Evolutionary conservation across 345 rosid genomes (phyloP).

Genomic region (Odontarrhena argentea): DNA sequence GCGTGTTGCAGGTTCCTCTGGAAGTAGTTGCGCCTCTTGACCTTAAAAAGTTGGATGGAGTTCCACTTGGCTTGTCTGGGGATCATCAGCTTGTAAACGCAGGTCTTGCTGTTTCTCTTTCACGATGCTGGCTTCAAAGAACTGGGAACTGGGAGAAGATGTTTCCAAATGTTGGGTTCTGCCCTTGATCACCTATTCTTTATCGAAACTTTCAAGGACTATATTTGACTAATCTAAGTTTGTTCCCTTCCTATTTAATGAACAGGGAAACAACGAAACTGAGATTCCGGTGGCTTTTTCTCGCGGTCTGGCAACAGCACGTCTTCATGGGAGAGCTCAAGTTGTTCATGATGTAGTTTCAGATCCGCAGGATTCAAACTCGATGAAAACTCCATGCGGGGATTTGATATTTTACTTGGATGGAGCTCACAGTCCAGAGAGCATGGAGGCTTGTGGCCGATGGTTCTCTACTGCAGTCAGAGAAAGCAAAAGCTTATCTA

Average conservation of each 20-base stretch:
- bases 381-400: constrained; percentile 46
- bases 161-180: constrained; percentile 50
- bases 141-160: constrained; percentile 68
- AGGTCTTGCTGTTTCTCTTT: constrained; percentile 87
- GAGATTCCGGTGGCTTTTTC: constrained; percentile 61
- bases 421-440: constrained; percentile 97
- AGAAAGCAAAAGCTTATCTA: constrained; percentile 38
- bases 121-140: constrained; percentile 81
- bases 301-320: constrained; percentile 84
- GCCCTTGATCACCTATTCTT: constrained; percentile 20
- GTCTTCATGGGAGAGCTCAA: constrained; percentile 82
- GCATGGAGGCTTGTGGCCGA: constrained; percentile 81
- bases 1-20: constrained; percentile 63
- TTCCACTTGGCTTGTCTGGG: constrained; percentile 71
- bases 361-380: constrained; percentile 37
- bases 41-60: constrained; percentile 49
- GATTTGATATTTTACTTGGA: constrained; percentile 86
- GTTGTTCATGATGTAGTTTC: constrained; percentile 58
- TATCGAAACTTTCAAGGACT: constrained; percentile 8
- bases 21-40: constrained; percentile 66
- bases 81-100: constrained; percentile 85
- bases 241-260: constrained; percentile 1
- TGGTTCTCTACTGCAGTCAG: constrained; percentile 74
- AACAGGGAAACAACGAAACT: constrained; percentile 47
- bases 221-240: constrained; percentile 10